Evolutionary conservation across 768 basidiomycete species (phyloP).

Genomic region (Cystofilobasidium macerans): DNA sequence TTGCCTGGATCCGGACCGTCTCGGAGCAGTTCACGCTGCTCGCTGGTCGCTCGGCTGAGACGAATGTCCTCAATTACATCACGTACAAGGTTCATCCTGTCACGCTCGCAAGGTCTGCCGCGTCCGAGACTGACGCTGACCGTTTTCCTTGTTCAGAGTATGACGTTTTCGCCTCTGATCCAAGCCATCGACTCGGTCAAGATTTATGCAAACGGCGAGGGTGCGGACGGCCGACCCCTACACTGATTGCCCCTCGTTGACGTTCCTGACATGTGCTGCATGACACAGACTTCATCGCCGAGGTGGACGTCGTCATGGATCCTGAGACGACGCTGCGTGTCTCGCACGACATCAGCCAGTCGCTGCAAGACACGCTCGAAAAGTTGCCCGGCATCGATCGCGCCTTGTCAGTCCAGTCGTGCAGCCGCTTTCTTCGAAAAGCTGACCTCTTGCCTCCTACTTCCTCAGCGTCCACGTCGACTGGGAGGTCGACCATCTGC

Average conservation of each 20-base stretch:
- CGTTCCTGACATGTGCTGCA: slow-evolving; percentile 26
- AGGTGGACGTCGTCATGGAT: slow-evolving; percentile 58
- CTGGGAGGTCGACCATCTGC: slow-evolving; percentile 32
- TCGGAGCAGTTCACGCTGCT: slow-evolving; percentile 72
- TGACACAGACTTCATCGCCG: slow-evolving; percentile 66
- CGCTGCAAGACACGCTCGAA: slow-evolving; percentile 39
- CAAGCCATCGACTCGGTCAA: slow-evolving; percentile 72
- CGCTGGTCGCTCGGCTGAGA: slow-evolving; percentile 83
- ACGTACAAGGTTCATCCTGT: slow-evolving; percentile 58
- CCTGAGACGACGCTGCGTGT: slow-evolving; percentile 57
- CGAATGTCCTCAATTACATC: slow-evolving; percentile 74
- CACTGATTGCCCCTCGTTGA: slow-evolving; percentile 16
- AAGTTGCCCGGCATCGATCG: slow-evolving; percentile 32
- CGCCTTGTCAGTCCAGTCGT: slow-evolving; percentile 17
- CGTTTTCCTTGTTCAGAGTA: too few species aligned
- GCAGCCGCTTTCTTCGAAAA: neutral
- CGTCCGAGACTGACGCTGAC: neutral
- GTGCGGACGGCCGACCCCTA: slow-evolving; percentile 33
- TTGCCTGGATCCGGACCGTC: slow-evolving; percentile 64
- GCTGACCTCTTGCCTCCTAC: neutral
- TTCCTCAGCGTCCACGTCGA: slow-evolving; percentile 33
- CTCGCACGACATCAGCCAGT: slow-evolving; percentile 30
- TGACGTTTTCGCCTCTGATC: slow-evolving; percentile 79
- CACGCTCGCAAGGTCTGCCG: too few species aligned
- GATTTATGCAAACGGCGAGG: slow-evolving; percentile 43